Base-by-base conservation (phyloP, 1,139 yeast genomes). In the Yamadazyma trypodendri region DNA sequence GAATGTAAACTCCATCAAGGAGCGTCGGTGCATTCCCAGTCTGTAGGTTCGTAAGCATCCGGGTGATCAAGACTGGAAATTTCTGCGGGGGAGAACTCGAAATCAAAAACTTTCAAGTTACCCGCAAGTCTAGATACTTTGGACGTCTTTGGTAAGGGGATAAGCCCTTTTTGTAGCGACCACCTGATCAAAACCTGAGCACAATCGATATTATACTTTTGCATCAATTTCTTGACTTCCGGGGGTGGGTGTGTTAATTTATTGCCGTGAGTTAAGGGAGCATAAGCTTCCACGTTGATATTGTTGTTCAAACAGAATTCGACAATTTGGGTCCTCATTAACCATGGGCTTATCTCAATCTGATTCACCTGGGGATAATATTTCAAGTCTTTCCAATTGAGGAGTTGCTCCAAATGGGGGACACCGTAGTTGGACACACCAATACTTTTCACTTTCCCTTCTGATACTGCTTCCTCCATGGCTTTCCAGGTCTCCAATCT, bases 341-440 rank as follows among this genome's bases (percentile, higher is more conserved):
- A 67, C 88, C 89, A 84, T 1, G 90, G 92, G 44, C 85, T 79
- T 13, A 84, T 74, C 57, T 84, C 90, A 44, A 84, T 74, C 55
- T 81, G 84, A 51, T 82, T 77, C 9, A 79, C 75, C 9, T 54
- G 81, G 0, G 90, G 92, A 41, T 65, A 67, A 41, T 71, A 54
- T 46, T 63, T 73, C 40, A 81, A 60, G 1, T 66, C 74, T 0
- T 68, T 60, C 81, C 84, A 80, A 9, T 53, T 48, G 21, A 79
- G 55, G 24, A 83, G 62, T 56, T 83, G 84, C 44, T 77, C 63
- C 12, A 84, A 52, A 52, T 83, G 89, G 22, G 68, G 67, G n/a
- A 56, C 55, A 17, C 88, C 88, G 53, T 75, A 83, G 52, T 81
- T 83, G 1, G 87, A 81, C 13, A 84, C 88, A 12, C 90, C 90